Conservation (phyloP, 2,329 filamentous ascomycete genomes). For the Cordyceps farinosa region DNA sequence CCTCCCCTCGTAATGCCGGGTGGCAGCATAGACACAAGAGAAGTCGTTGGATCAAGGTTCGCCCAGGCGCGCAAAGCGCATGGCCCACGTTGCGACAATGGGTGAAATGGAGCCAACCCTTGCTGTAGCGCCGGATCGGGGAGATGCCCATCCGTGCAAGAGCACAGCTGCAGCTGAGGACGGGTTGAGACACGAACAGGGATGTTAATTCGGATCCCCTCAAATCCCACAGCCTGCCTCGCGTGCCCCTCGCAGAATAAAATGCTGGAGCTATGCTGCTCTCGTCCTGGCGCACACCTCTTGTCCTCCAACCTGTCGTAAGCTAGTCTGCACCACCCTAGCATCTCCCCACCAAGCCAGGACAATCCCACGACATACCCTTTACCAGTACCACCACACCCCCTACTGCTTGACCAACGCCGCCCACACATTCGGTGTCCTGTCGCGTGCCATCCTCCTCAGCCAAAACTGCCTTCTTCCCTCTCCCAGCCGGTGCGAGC, state of each 20-base stretch:
- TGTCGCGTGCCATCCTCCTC: conserved; percentile 14
- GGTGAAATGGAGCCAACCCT: background rate
- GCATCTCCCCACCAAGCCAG: conserved; percentile 5
- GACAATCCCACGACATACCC: conserved; percentile 1
- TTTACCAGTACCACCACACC: background rate
- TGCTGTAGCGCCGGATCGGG: background rate
- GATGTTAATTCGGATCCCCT: background rate
- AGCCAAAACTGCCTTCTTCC: background rate
- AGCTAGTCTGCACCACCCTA: background rate
- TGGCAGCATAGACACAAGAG: background rate
- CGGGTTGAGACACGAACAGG: background rate
- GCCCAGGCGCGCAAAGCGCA: background rate
- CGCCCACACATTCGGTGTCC: conserved; percentile 9
- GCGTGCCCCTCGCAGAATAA: too few relatives aligned
- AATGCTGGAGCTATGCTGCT: too few relatives aligned
- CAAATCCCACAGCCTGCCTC: background rate
- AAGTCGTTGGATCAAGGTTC: background rate
- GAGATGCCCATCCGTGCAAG: background rate
- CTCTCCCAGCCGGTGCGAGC: background rate
- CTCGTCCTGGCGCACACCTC: too few relatives aligned
- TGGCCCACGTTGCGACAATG: background rate
- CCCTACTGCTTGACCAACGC: background rate
- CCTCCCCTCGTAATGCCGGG: background rate
- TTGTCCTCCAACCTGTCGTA: background rate
- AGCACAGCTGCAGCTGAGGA: too few relatives aligned